Conservation (phyloP, 2,329 filamentous ascomycete genomes). For the Fusarium tanahbumbuense region DNA sequence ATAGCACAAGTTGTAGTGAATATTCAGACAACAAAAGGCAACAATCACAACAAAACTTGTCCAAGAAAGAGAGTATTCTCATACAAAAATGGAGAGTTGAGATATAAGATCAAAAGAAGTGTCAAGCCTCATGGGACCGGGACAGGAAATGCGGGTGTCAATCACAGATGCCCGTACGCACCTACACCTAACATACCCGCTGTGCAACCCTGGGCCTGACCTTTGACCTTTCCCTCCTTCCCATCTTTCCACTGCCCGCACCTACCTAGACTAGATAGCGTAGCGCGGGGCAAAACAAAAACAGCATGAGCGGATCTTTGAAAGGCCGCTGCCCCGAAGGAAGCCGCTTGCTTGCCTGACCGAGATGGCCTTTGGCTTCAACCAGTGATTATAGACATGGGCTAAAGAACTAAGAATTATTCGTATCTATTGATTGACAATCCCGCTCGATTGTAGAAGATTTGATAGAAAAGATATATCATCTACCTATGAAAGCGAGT, state of each 20-base stretch:
- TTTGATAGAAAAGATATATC: not conserved
- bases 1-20: not conserved
- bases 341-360: constrained; percentile 23
- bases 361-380: not conserved
- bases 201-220: not conserved
- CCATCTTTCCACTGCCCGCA: not conserved
- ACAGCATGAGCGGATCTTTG: constrained; percentile 39
- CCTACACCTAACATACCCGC: not conserved
- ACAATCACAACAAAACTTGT: not conserved
- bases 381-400: not conserved
- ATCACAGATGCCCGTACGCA: constrained; percentile 3
- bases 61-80: not conserved
- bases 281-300: constrained; percentile 25
- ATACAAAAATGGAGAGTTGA: not conserved
- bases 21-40: not conserved
- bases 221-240: not conserved
- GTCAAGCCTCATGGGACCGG: constrained; percentile 34
- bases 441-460: not conserved
- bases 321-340: constrained; percentile 43
- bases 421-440: not conserved
- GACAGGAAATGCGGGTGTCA: constrained; percentile 13
- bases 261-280: not conserved
- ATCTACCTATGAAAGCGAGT: not conserved
- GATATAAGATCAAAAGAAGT: constrained; percentile 8
- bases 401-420: not conserved